Percentiles rank a stretch among this genome's conserved stretches.
Evolutionary conservation across 352 stramenopile genomes (phyloP).

Genomic region (Globisporangium canariense): DNA sequence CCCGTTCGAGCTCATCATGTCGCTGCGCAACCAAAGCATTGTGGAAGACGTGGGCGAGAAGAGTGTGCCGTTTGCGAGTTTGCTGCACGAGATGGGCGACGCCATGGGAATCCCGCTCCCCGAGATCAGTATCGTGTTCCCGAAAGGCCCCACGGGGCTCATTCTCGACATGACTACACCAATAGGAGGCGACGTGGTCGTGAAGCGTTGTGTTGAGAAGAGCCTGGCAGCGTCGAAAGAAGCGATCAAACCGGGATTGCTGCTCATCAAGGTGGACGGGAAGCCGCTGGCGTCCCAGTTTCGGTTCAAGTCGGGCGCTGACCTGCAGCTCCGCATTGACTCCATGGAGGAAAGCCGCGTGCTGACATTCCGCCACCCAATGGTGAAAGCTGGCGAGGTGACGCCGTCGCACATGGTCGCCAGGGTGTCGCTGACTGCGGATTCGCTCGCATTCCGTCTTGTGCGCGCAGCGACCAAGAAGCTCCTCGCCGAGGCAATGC

Average conservation of each 20-base stretch:
- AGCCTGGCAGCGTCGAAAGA: slow-evolving; percentile 61
- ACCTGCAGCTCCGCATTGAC: slow-evolving; percentile 59
- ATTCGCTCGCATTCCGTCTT: slow-evolving; percentile 65
- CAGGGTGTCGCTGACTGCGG: slow-evolving; percentile 43
- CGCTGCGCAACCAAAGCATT: slow-evolving; percentile 70
- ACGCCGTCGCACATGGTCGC: slow-evolving; percentile 54
- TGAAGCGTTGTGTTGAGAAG: slow-evolving; percentile 44
- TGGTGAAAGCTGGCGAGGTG: slow-evolving; percentile 48
- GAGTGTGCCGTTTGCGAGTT: slow-evolving; percentile 40
- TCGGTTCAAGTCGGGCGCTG: slow-evolving; percentile 42
- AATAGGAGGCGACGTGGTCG: slow-evolving; percentile 34
- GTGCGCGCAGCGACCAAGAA: slow-evolving; percentile 62
- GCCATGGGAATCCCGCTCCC: slow-evolving; percentile 75
- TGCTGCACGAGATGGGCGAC: slow-evolving; percentile 66
- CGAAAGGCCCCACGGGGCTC: slow-evolving; percentile 59
- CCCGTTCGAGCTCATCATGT: slow-evolving; percentile 71
- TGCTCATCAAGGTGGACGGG: slow-evolving; percentile 73
- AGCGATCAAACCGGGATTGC: slow-evolving; percentile 62
- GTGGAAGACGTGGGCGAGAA: slow-evolving; percentile 40
- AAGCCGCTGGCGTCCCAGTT: slow-evolving; percentile 47
- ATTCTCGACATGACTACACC: slow-evolving; percentile 38
- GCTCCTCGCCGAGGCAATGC: slow-evolving; percentile 53
- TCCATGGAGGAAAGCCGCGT: slow-evolving; percentile 44
- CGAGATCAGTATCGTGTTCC: slow-evolving; percentile 77
- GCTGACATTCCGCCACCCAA: slow-evolving; percentile 78